These are phyloP conservation scores for Aspergillus ostianus DNA, from an alignment of 495 filamentous ascomycete species.

Conservation along the genomic window DNA sequence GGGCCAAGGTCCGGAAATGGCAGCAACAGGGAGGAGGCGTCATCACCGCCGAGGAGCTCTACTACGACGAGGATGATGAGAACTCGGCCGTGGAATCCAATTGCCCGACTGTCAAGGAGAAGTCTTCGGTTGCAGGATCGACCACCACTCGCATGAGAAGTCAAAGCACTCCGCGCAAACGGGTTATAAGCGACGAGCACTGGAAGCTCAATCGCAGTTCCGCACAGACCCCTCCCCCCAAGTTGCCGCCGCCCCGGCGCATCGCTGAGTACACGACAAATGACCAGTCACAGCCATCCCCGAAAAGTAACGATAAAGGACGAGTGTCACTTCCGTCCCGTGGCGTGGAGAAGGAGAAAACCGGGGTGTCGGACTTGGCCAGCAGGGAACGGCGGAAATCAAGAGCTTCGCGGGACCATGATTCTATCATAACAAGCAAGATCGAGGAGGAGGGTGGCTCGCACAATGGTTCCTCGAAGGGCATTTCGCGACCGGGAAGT, in stretches of 20 bases:
- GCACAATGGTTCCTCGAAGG: constrained; percentile 14
- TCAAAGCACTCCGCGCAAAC: constrained; percentile 65
- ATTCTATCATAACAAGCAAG: constrained; percentile 18
- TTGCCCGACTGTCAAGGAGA: constrained; percentile 27
- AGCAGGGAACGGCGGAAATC: constrained; percentile 22
- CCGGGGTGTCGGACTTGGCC: constrained; percentile 12
- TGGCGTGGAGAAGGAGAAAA: constrained; percentile 15
- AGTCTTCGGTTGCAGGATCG: constrained; percentile 6
- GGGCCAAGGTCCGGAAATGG: constrained; percentile 72
- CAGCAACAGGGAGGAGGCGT: constrained; percentile 65
- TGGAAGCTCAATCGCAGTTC: constrained; percentile 59
- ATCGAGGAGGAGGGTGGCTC: constrained; percentile 17
- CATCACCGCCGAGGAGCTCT: constrained; percentile 45
- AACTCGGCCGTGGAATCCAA: constrained; percentile 26
- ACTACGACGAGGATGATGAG: constrained; percentile 39
- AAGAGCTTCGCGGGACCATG: constrained; percentile 20
- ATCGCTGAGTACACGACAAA: constrained; percentile 44
- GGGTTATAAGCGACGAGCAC: constrained; percentile 77
- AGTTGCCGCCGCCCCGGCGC: constrained; percentile 53
- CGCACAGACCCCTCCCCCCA: constrained; percentile 44
- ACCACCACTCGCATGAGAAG: constrained; percentile 34
- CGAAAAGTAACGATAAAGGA: constrained; percentile 22
- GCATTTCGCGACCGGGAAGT: constrained; percentile 16
- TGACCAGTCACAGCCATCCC: constrained; percentile 26
- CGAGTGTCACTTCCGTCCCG: constrained; percentile 16